Evolutionary conservation across 2,329 filamentous ascomycete genomes (phyloP).

Genomic region (Alternaria infectoria): DNA sequence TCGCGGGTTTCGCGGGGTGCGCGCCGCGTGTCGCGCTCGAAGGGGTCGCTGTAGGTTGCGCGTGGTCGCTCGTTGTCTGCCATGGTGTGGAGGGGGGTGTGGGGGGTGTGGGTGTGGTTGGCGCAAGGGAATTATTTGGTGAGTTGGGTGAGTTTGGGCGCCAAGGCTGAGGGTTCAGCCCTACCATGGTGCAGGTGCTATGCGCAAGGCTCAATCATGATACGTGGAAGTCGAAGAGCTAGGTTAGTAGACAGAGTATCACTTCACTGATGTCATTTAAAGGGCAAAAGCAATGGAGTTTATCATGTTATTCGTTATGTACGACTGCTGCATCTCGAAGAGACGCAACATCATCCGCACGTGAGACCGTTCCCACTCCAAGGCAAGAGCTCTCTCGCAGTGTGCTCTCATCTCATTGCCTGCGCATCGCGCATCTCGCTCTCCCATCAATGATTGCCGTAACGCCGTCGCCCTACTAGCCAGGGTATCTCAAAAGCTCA

Average conservation of each 20-base stretch:
- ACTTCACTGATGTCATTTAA: neutral
- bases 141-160: constrained; percentile 1
- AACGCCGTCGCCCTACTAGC: constrained; percentile 15
- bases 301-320: neutral
- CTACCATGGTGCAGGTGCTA: neutral
- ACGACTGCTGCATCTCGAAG: neutral
- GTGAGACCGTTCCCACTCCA: neutral
- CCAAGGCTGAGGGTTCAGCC: constrained; percentile 9
- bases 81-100: constrained; percentile 19
- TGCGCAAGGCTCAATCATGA: neutral
- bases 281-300: neutral
- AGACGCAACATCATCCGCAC: neutral
- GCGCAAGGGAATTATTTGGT: constrained; percentile 3
- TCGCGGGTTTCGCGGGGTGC: constrained; percentile 28
- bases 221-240: neutral
- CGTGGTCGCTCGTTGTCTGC: constrained; percentile 35
- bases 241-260: neutral
- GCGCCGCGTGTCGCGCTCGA: constrained; percentile 27
- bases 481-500: constrained; percentile 13
- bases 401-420: neutral
- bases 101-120: neutral
- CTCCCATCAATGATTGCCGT: neutral
- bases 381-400: neutral
- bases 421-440: neutral
- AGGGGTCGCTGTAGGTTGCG: constrained; percentile 18